Conservation (phyloP, 495 filamentous ascomycete species). For the Penicillium herquei region DNA sequence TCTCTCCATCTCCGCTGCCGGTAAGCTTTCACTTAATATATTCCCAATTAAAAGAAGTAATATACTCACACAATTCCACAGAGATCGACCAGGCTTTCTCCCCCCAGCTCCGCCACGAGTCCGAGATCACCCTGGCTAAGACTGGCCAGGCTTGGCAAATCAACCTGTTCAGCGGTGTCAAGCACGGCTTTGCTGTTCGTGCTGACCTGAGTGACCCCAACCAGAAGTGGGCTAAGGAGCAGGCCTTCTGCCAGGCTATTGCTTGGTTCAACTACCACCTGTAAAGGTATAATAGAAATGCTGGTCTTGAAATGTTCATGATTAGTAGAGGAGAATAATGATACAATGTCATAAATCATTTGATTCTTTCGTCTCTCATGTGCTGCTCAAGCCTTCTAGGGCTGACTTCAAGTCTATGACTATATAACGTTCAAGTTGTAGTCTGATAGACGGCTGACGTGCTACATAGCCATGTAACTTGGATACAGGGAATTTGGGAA, state of each 20-base stretch:
- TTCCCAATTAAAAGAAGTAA: neutral
- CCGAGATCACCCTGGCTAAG: slow-evolving; percentile 59
- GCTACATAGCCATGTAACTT: no score
- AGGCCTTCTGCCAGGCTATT: slow-evolving; percentile 78
- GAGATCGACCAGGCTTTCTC: slow-evolving; percentile 82
- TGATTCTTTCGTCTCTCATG: no score
- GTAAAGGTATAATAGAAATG: slow-evolving; percentile 24
- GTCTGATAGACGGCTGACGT: no score
- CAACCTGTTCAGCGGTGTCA: slow-evolving; percentile 71
- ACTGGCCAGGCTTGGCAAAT: slow-evolving; percentile 73
- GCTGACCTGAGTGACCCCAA: slow-evolving; percentile 58
- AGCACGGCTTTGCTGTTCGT: slow-evolving; percentile 79
- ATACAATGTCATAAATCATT: no score
- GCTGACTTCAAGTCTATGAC: no score
- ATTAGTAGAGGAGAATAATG: no score
- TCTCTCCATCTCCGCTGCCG: slow-evolving; percentile 71
- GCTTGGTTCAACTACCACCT: slow-evolving; percentile 70
- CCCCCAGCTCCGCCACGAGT: slow-evolving; percentile 64
- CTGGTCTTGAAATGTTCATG: neutral
- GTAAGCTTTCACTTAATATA: slow-evolving; percentile 34
- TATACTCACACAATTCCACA: slow-evolving; percentile 21
- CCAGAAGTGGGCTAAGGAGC: slow-evolving; percentile 78
- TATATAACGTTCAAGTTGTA: no score
- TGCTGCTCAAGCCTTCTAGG: no score
- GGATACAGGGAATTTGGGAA: no score